phyloP scores from a whole-genome alignment of 2,329 filamentous ascomycete genomes.

The Akanthomyces dipterigenus region DNA sequence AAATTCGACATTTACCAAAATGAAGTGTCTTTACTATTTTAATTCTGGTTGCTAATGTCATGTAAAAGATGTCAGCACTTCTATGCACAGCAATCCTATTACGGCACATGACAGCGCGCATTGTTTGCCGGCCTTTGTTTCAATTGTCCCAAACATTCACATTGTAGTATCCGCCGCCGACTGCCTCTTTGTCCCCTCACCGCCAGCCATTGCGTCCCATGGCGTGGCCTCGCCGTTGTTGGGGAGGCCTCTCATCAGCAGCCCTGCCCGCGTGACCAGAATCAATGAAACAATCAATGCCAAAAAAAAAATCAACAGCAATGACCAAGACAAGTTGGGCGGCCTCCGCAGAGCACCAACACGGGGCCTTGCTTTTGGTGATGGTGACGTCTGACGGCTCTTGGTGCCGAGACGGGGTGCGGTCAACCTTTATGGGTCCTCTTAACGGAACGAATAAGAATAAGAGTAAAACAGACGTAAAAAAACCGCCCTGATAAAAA shows the following conservation, averaged over 20 bases:
- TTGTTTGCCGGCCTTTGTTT: too few relatives aligned
- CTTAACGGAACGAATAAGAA: background rate
- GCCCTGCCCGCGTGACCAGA: conserved; percentile 1
- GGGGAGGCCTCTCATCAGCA: background rate
- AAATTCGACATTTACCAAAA: too few relatives aligned
- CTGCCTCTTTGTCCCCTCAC: background rate
- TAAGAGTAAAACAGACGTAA: background rate
- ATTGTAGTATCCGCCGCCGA: too few relatives aligned
- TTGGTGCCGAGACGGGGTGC: background rate
- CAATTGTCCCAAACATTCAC: too few relatives aligned
- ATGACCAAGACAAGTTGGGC: background rate
- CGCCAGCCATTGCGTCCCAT: background rate
- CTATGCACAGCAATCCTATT: too few relatives aligned
- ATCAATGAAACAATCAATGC: background rate
- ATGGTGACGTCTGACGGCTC: conserved; percentile 5
- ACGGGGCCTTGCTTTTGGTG: background rate
- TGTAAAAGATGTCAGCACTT: too few relatives aligned
- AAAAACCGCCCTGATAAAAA: background rate
- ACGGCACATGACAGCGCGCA: too few relatives aligned
- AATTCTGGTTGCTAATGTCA: too few relatives aligned
- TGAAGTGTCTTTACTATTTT: too few relatives aligned
- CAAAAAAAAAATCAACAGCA: background rate
- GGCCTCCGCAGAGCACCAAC: background rate
- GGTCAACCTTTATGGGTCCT: too few relatives aligned
- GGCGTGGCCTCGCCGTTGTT: background rate